Percentiles rank a stretch among this genome's conserved stretches.
phyloP scores from a whole-genome alignment of 2,329 filamentous ascomycete species.

The Ascochyta viciae-villosae region DNA sequence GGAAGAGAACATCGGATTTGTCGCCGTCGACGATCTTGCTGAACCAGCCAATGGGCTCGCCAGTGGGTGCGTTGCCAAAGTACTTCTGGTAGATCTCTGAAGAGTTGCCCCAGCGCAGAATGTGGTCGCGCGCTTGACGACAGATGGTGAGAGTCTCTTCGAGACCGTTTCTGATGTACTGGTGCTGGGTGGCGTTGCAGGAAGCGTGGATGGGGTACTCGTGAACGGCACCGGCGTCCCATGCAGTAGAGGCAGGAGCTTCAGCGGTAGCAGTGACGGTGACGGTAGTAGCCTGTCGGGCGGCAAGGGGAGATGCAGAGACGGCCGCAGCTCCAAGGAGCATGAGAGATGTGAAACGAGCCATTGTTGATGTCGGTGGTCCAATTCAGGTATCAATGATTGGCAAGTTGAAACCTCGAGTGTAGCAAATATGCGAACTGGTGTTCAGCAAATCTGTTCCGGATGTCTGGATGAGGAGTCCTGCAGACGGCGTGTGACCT shows the following conservation, averaged over 20 bases:
- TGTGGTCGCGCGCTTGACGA: slow-evolving; percentile 68
- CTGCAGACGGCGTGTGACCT: slow-evolving; percentile 19
- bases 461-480: slow-evolving; percentile 29
- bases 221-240: slow-evolving; percentile 49
- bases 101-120: slow-evolving; percentile 63
- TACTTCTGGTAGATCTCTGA: slow-evolving; percentile 70
- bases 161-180: slow-evolving; percentile 64
- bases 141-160: slow-evolving; percentile 66
- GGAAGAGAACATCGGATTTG: slow-evolving; percentile 65
- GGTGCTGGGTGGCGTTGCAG: slow-evolving; percentile 68
- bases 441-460: slow-evolving; percentile 23
- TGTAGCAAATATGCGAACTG: slow-evolving; percentile 22
- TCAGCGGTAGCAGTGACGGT: slow-evolving; percentile 29
- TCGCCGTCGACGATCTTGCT: slow-evolving; percentile 66
- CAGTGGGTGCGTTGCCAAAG: slow-evolving; percentile 67
- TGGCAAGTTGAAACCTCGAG: slow-evolving; percentile 7
- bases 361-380: slow-evolving; percentile 28
- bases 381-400: slow-evolving; percentile 2
- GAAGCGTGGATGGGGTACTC: slow-evolving; percentile 66
- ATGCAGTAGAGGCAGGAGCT: slow-evolving; percentile 32
- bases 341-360: slow-evolving; percentile 29
- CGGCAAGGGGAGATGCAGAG: slow-evolving; percentile 36
- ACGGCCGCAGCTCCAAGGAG: slow-evolving; percentile 37
- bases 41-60: slow-evolving; percentile 67
- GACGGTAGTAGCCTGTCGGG: slow-evolving; percentile 30